phyloP scores from a whole-genome alignment of 2,329 filamentous ascomycete genomes.

The Colletotrichum orbiculare region DNA sequence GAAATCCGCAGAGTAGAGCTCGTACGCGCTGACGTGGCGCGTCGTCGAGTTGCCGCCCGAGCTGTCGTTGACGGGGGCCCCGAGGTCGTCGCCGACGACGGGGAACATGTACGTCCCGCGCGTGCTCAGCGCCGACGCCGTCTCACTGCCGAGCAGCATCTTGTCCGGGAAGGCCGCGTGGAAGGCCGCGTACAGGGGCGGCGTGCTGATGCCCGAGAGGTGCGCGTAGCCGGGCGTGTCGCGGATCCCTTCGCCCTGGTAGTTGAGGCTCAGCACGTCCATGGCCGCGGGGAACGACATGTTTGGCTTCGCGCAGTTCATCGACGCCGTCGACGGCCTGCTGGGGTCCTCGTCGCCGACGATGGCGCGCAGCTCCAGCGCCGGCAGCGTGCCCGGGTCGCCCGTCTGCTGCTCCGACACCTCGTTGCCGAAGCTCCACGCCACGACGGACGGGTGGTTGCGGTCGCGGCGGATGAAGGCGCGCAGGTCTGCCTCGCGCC shows the following conservation, averaged over 20 bases:
- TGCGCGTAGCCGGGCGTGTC: conserved; percentile 44
- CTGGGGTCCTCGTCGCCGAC: conserved; percentile 59
- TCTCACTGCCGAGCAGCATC: conserved; percentile 57
- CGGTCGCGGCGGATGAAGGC: conserved; percentile 63
- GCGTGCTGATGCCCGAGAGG: conserved; percentile 43
- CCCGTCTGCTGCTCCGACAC: conserved; percentile 57
- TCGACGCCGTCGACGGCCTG: conserved; percentile 54
- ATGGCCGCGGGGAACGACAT: conserved; percentile 52
- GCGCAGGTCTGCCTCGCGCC: conserved; percentile 64
- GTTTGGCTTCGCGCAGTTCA: conserved; percentile 57
- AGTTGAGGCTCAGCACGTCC: conserved; percentile 65
- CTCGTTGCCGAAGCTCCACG: conserved; percentile 67
- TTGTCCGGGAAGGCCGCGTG: conserved; percentile 58
- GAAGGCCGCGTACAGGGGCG: conserved; percentile 54
- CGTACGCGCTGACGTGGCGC: conserved; percentile 59
- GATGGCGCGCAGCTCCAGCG: conserved; percentile 53
- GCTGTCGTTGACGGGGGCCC: conserved; percentile 50
- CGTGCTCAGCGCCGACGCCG: conserved; percentile 58
- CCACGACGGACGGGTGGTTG: conserved; percentile 64
- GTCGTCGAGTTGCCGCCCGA: conserved; percentile 51
- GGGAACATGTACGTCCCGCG: conserved; percentile 65
- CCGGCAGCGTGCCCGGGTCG: conserved; percentile 45
- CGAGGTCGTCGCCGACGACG: conserved; percentile 50
- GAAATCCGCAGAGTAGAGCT: conserved; percentile 59
- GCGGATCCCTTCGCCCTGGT: conserved; percentile 63